Conservation (phyloP, 2,329 filamentous ascomycete genomes). For the Sporothrix humicola region DNA sequence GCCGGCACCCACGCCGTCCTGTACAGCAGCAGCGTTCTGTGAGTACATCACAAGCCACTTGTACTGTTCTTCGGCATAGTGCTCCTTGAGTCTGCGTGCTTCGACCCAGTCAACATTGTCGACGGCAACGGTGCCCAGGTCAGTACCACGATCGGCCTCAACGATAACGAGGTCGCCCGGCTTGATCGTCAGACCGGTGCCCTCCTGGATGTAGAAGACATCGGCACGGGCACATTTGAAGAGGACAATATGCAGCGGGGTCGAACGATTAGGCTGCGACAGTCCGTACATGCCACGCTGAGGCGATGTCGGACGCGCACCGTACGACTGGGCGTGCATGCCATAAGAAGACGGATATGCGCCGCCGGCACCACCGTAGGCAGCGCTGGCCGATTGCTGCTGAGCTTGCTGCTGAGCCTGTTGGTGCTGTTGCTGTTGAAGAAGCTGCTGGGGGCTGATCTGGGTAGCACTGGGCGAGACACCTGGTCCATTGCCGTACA, state of each 20-base stretch:
- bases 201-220: conserved; percentile 96
- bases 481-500: conserved; percentile 34
- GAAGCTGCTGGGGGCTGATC: conserved; percentile 26
- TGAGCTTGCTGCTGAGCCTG: conserved; percentile 26
- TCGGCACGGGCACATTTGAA: conserved; percentile 97
- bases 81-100: conserved; percentile 86
- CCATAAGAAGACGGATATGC: conserved; percentile 57
- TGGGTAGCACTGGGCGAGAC: conserved; percentile 24
- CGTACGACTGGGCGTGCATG: conserved; percentile 52
- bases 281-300: conserved; percentile 67
- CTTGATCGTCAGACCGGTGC: conserved; percentile 88
- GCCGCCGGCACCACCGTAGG: conserved; percentile 38
- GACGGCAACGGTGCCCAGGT: conserved; percentile 88
- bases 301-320: conserved; percentile 62
- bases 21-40: conserved; percentile 69
- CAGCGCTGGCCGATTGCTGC: conserved; percentile 38
- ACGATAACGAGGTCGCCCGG: conserved; percentile 95
- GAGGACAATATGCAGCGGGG: conserved; percentile 83
- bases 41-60: conserved; percentile 99
- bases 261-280: conserved; percentile 66
- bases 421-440: conserved; percentile 27
- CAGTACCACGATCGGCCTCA: conserved; percentile 93
- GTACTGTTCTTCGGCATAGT: conserved; percentile 94
- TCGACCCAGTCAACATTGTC: conserved; percentile 87
- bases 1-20: conserved; percentile 66